Evolutionary conservation across 805 yeast species (phyloP), one percentile per base, ranked within the genome.

Genomic region (Ogataea paradorogensis): DNA sequence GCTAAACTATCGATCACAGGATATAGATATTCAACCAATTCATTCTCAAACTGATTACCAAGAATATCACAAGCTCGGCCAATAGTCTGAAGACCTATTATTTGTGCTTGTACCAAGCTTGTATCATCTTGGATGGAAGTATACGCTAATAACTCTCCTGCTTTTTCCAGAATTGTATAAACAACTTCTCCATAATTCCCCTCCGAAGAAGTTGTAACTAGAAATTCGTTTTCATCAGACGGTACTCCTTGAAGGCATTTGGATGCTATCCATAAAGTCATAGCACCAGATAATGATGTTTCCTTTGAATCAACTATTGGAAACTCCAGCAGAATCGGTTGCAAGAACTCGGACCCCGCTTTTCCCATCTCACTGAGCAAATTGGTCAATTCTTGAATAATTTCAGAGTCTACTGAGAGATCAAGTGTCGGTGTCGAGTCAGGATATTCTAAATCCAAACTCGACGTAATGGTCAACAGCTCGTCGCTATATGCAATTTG

Each of bases 1-100:
- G 95, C 88, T 26, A 91, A 62, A 27, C 79, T 73, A 35, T 86
- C 89, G 18, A 90, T 69, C 0, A 89, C 71, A 0, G 91, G 84
- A 50, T 79, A 86, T 7, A 93, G 58, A 40, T 74, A 70, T 45
- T 87, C 95, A 45, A 86, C 75, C 23, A 91, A 60, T 42, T 83
- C 84, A 13, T 67, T 67, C 28, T 71, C 52, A 51, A 80, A 78
- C 1, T 65, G 71, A 1, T 48, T 37, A 1, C 66, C 66, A 45
- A 70, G 33, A 4, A 56, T 40, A 9, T 43, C 46, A n/a, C 65
- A 59, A 4, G 59, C 56, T 11, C 49, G 44, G 1, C 61, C 59
- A 27, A 80, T 66, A 0, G 80, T 53, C 35, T 70, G 71, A 4
- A 80, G 44, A 0, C 82, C 69, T 9, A 73, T 62, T 0, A 60